Evolutionary conservation across 768 basidiomycete genomes (phyloP), one percentile per base, ranked within the genome.

Genomic region (Russula dissimulans): DNA sequence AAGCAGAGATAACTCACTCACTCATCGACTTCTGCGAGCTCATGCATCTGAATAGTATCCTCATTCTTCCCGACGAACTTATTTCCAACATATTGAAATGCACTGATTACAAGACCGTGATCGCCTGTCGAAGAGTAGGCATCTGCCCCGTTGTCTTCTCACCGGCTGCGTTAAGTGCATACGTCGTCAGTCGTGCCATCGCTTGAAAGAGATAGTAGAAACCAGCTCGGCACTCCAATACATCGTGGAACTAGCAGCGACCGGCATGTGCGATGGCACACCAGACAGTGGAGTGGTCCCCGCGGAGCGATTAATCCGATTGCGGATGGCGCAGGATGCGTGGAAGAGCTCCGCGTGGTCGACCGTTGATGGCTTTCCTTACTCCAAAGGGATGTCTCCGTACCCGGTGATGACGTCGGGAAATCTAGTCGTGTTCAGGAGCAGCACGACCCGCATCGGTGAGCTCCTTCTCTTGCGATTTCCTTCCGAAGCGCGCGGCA

Each of bases 121-220:
- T 57, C 34, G 47, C 56, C 29, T 49, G 48, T 57, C 26, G 56
- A 57, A 42, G 42, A 44, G 48, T 57, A 49, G 14, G 56, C 42
- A 29, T 17, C n/a, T 38, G 39, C 31, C 38, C 18, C 29, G 12
- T 43, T 22, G 31, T 41, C n/a, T 26, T 12, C 18, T 38, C 6
- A n/a, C 14, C 38, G 17, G 38, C 47, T 4, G 15, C 41, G 31
- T 49, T 44, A 26, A 48, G 32, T 31, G 26, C 22, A 26, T 26
- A 26, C 10, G 5, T 44, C 48, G 42, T 32, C 38, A 59, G 57
- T 46, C 44, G 29, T 53, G 57, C 8, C 57, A n/a, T n/a, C 50
- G 43, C 22, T 26, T 53, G 36, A 59, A 59, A 12, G 36, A 18
- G 34, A 47, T 53, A 29, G 51, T 59, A 11, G 57, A 45, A 12